These are phyloP conservation scores for Pneumocystis oryctolagi DNA, from an alignment of 1,139 yeast genomes.

Conservation along the genomic window DNA sequence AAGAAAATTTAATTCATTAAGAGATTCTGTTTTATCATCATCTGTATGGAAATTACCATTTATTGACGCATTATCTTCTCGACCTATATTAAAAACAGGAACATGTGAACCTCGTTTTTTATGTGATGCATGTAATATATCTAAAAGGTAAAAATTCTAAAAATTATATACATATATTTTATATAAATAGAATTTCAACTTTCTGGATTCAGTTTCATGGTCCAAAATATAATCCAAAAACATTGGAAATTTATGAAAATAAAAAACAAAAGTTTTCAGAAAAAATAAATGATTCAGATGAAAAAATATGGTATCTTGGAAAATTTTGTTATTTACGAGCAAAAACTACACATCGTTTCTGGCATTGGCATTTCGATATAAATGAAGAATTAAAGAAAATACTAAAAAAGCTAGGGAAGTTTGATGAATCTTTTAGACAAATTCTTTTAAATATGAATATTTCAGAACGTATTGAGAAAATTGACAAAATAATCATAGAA, in stretches of 20 bases:
- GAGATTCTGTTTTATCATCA: conserved; percentile 1
- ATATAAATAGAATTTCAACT: neutral
- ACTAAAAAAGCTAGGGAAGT: neutral
- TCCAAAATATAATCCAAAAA: neutral
- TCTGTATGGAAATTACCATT: neutral
- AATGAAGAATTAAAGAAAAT: neutral
- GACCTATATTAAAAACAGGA: neutral
- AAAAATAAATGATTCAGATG: neutral
- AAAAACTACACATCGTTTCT: neutral
- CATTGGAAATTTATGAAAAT: neutral
- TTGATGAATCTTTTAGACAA: neutral
- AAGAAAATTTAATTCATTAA: neutral
- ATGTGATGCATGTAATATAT: conserved; percentile 2
- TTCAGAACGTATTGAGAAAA: neutral
- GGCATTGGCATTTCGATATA: neutral
- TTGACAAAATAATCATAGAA: neutral
- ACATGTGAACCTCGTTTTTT: neutral
- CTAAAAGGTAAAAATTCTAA: neutral
- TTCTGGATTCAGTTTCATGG: neutral
- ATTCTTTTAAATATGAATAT: neutral
- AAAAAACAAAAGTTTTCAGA: neutral
- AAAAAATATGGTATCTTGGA: neutral
- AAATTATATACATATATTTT: neutral
- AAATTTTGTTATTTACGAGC: neutral
- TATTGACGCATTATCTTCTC: neutral